Percentiles rank a stretch among this genome's conserved stretches.
Conservation (phyloP, 768 basidiomycete genomes). For the Cantharellus anzutake region DNA sequence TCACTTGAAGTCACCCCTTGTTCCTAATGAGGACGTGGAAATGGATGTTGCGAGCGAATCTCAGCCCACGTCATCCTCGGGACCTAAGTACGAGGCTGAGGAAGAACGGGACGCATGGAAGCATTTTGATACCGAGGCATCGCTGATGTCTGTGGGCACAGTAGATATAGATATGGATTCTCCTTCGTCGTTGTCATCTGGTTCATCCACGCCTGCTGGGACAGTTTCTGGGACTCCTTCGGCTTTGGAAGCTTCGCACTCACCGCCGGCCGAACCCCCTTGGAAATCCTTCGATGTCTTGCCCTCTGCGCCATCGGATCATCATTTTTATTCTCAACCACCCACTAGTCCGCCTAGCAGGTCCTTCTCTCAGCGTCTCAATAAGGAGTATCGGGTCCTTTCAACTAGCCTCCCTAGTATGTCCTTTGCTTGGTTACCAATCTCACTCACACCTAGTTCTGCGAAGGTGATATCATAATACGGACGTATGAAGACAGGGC, state of each 20-base stretch:
- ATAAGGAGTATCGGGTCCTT: slow-evolving; percentile 68
- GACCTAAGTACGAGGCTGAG: not conserved
- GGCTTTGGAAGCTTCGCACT: not conserved
- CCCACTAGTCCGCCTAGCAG: slow-evolving; percentile 46
- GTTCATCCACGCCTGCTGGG: not conserved
- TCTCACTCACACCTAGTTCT: not conserved
- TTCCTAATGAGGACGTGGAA: not conserved
- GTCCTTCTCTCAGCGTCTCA: slow-evolving; percentile 52
- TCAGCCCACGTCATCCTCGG: not conserved
- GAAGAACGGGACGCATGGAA: not conserved
- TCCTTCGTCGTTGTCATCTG: not conserved
- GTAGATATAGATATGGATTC: not conserved
- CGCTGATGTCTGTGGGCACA: not conserved
- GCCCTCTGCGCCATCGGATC: slow-evolving; percentile 57
- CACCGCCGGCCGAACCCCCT: slow-evolving; percentile 22
- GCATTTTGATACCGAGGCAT: not conserved
- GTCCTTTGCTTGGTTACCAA: slow-evolving; percentile 9
- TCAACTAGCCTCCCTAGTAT: slow-evolving; percentile 65
- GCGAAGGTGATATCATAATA: slow-evolving; percentile 65
- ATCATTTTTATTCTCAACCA: slow-evolving; percentile 48
- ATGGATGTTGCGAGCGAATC: not conserved
- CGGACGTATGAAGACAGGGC: slow-evolving; percentile 78
- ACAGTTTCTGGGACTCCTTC: not conserved
- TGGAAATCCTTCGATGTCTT: slow-evolving; percentile 79
- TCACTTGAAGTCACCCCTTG: not conserved